phyloP scores from a whole-genome alignment of 305 asterid genomes.

The Fraxinus ornus region DNA sequence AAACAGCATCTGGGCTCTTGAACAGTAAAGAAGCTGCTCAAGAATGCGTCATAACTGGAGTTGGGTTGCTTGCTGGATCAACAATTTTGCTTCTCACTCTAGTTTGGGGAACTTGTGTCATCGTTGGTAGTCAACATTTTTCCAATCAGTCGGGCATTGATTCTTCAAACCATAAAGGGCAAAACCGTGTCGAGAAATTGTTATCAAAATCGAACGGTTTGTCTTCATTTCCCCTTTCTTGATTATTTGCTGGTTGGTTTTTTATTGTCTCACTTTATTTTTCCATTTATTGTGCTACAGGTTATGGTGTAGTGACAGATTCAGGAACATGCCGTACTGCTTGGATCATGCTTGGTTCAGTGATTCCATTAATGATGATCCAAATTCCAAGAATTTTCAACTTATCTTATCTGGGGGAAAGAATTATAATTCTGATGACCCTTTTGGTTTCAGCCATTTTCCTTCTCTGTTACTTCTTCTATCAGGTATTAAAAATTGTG shows the following conservation, averaged over 20 bases:
- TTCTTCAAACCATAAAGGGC: neutral
- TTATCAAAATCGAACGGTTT: conserved; percentile 15
- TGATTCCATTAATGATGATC: conserved; percentile 33
- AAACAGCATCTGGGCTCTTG: conserved; percentile 50
- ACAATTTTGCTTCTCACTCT: conserved; percentile 56
- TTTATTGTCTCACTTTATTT: neutral
- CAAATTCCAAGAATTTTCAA: conserved; percentile 26
- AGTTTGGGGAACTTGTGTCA: conserved; percentile 55
- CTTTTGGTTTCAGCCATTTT: conserved; percentile 33
- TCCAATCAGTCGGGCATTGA: neutral
- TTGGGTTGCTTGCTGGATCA: conserved; percentile 63
- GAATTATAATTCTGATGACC: conserved; percentile 16
- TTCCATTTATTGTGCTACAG: neutral
- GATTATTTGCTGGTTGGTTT: neutral
- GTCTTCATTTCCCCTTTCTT: neutral
- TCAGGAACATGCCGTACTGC: conserved; percentile 12
- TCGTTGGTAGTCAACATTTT: conserved; percentile 28
- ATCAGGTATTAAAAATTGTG: conserved; percentile 29
- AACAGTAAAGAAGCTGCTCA: conserved; percentile 47
- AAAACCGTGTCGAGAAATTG: conserved; percentile 7
- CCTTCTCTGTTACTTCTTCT: conserved; percentile 37
- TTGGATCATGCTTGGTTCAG: conserved; percentile 34
- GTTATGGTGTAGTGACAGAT: conserved; percentile 23
- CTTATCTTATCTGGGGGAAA: conserved; percentile 22
- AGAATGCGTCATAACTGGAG: conserved; percentile 51